phyloP scores from a whole-genome alignment of 2,329 filamentous ascomycete genomes.

The Blastomyces silverae region DNA sequence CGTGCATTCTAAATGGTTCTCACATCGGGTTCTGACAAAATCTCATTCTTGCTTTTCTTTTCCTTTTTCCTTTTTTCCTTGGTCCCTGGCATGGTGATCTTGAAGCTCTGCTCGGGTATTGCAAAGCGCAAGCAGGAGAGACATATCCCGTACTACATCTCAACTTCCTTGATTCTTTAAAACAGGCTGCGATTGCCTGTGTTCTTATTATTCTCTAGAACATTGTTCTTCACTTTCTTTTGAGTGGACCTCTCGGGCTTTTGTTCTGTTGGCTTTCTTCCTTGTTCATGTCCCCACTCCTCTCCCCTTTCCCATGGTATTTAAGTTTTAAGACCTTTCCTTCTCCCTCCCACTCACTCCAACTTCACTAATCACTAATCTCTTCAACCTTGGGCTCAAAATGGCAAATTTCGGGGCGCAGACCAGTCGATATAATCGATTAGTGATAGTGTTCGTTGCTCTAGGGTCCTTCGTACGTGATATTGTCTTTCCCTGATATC shows the following conservation, averaged over 20 bases:
- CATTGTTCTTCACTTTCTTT: not conserved
- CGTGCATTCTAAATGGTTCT: not conserved
- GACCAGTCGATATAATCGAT: conserved; percentile 35
- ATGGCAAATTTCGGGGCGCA: conserved; percentile 33
- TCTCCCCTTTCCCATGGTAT: not conserved
- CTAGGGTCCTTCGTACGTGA: conserved; percentile 36
- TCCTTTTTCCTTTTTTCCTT: not conserved
- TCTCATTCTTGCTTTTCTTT: not conserved
- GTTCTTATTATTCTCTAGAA: not conserved
- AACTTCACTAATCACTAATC: no score
- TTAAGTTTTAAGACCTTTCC: not conserved
- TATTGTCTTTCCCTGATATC: not conserved
- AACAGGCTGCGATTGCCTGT: not conserved
- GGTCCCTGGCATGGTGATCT: not conserved
- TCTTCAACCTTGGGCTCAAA: conserved; percentile 13
- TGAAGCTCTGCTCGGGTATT: conserved; percentile 2
- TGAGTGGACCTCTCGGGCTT: not conserved
- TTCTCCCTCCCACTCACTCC: not conserved
- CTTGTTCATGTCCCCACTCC: not conserved
- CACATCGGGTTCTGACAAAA: not conserved
- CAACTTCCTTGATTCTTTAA: not conserved
- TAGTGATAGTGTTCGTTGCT: conserved; percentile 37
- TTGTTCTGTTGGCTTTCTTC: not conserved
- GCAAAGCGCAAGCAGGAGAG: conserved; percentile 1
- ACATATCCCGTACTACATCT: not conserved